Conservation (phyloP, 2,329 filamentous ascomycete genomes). For the Diaporthe eres region DNA sequence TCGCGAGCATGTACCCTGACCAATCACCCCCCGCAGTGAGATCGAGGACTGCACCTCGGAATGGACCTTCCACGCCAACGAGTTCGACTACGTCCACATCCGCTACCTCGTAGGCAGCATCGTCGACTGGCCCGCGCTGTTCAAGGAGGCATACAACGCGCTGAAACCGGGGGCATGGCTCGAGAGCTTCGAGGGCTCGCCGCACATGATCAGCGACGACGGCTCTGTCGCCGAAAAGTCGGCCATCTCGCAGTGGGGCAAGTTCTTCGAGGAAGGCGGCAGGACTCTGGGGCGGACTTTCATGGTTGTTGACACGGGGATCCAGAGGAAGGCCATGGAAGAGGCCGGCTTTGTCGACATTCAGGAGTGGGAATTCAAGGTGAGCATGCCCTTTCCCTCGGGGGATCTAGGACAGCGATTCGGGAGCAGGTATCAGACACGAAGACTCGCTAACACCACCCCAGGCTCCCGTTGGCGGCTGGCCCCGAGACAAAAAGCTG, state of each 20-base stretch:
- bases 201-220: conserved; percentile 47
- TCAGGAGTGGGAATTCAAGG: conserved; percentile 64
- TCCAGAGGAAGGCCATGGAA: conserved; percentile 65
- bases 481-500: conserved; percentile 48
- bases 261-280: conserved; percentile 57
- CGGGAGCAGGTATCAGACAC: neutral
- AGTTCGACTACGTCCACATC: conserved; percentile 72
- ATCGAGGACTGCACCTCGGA: conserved; percentile 72
- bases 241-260: conserved; percentile 46
- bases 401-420: neutral
- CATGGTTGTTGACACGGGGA: conserved; percentile 65
- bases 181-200: conserved; percentile 45
- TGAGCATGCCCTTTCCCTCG: conserved; percentile 46
- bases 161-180: conserved; percentile 65
- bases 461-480: conserved; percentile 47
- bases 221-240: conserved; percentile 41
- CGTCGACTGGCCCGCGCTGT: conserved; percentile 64
- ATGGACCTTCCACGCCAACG: conserved; percentile 60
- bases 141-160: conserved; percentile 62
- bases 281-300: conserved; percentile 59
- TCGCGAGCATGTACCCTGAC: neutral
- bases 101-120: conserved; percentile 67
- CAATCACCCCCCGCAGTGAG: conserved; percentile 48
- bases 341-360: conserved; percentile 71
- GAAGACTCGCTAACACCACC: neutral